Evolutionary conservation across 441 rosid species (phyloP).

Genomic region (Melastoma candidum): DNA sequence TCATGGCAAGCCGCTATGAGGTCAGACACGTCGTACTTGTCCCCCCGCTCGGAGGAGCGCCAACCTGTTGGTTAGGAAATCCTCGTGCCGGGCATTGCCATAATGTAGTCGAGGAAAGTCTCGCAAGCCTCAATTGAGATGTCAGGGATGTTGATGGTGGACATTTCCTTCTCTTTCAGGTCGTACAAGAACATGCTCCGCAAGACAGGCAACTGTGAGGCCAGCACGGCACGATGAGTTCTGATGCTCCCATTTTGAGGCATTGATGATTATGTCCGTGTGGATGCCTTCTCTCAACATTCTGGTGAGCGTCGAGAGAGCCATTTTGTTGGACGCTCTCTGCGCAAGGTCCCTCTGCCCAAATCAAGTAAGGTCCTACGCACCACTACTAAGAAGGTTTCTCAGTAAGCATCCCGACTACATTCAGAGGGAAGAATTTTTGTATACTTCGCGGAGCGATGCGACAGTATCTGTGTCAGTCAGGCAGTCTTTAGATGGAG

Average conservation of each 20-base stretch:
- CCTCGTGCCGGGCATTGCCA: constrained; percentile 58
- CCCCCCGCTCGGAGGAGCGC: constrained; percentile 71
- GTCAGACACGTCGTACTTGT: constrained; percentile 69
- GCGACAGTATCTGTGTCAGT: no score
- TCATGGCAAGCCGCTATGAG: constrained; percentile 76
- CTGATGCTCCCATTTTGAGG: constrained; percentile 70
- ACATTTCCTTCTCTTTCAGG: constrained; percentile 82
- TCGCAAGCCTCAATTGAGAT: constrained; percentile 72
- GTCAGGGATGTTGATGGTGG: constrained; percentile 58
- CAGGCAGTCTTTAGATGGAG: constrained; percentile 46
- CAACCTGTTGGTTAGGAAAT: constrained; percentile 60
- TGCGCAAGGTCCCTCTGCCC: constrained; percentile 47
- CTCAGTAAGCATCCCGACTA: no score
- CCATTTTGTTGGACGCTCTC: constrained; percentile 42
- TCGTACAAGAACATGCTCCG: constrained; percentile 70
- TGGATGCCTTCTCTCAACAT: constrained; percentile 84
- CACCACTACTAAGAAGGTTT: constrained; percentile 27
- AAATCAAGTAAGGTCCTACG: constrained; percentile 61
- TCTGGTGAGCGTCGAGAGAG: constrained; percentile 55
- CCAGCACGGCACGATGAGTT: constrained; percentile 83
- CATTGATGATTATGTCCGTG: constrained; percentile 64
- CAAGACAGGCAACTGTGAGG: constrained; percentile 83
- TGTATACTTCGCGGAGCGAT: no score
- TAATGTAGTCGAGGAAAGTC: constrained; percentile 72
- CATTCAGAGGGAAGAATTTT: no score